Evolutionary conservation across 73 alveolate species (phyloP), one percentile per base, ranked within the genome.

Genomic region (Paramecium biaurelia): DNA sequence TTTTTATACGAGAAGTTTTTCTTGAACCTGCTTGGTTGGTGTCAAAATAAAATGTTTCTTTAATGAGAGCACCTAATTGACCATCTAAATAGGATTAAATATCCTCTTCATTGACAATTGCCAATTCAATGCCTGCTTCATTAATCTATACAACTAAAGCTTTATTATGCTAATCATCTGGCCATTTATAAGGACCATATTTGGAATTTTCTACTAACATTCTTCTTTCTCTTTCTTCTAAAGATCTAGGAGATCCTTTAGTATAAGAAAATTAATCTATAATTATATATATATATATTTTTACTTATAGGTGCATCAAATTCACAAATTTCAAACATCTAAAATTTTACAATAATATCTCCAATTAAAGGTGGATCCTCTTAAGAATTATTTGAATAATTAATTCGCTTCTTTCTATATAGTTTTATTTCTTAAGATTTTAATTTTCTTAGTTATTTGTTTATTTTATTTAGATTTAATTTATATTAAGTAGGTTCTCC

Each of bases 151-250:
- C 28, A 79, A 79, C 90, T 14, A 43, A 42, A 18, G 70, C 70
- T 79, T 79, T 79, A 45, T 41, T 47, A 2, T 21, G 14, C 43
- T 79, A n/a, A 79, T 79, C 90, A 79, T 43, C 76, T 79, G 45
- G 42, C 90, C 90, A 79, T 47, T 79, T 24, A 26, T 79, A 79
- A 11, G 70, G 56, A 9, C 72, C 90, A 43, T 30, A 43, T 43
- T 79, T 79, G 3, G 90, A 41, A 1, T 47, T 1, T 42, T 79
- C 90, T 2, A 79, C 90, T 41, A 79, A 24, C 23, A 12, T 79
- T 79, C 90, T 79, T 79, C 90, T 79, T 26, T n/a, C 28, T 79
- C 90, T 79, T 42, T 79, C 90, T 18, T 14, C 23, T 21, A 79
- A 79, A 42, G 30, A 1, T 21, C 90, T 10, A 14, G 90, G 90